Conservation (phyloP, 1,284 basidiomycete genomes). For the Fistulina hepatica region DNA sequence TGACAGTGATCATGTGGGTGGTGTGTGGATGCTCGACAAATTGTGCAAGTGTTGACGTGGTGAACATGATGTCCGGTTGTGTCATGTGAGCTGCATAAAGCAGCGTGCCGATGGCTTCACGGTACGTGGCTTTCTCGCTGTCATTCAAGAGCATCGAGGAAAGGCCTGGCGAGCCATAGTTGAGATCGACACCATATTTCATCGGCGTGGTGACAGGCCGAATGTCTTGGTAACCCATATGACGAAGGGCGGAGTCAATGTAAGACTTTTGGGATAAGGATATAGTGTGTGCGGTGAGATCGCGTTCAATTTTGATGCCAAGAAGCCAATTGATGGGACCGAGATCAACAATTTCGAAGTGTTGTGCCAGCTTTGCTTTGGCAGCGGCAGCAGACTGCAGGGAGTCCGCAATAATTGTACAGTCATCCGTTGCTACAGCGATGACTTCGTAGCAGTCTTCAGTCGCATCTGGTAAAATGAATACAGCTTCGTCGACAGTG, state of each 20-base stretch:
- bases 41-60: constrained; percentile 1
- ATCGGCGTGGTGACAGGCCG: constrained; percentile 11
- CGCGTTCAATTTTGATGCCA: constrained; percentile 15
- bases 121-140: background rate
- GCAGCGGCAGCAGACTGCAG: constrained; percentile 7
- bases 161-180: constrained; percentile 4
- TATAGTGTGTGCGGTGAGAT: constrained; percentile 15
- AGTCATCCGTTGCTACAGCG: constrained; percentile 24
- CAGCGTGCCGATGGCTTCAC: background rate
- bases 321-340: constrained; percentile 21
- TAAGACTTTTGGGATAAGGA: constrained; percentile 18
- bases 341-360: constrained; percentile 19
- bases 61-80: constrained; percentile 2
- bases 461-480: no score
- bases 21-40: constrained; percentile 2
- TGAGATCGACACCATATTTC: constrained; percentile 13
- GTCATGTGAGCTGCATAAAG: constrained; percentile 1
- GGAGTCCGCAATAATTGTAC: constrained; percentile 19
- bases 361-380: constrained; percentile 15
- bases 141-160: background rate
- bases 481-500: no score
- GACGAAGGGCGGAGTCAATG: constrained; percentile 16
- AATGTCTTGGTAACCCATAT: constrained; percentile 15
- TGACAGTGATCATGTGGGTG: background rate
- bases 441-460: constrained; percentile 12